Percentiles rank a stretch among this genome's conserved stretches.
Evolutionary conservation across 2,329 filamentous ascomycete species (phyloP).

Genomic region (Penicillium capsulatum): DNA sequence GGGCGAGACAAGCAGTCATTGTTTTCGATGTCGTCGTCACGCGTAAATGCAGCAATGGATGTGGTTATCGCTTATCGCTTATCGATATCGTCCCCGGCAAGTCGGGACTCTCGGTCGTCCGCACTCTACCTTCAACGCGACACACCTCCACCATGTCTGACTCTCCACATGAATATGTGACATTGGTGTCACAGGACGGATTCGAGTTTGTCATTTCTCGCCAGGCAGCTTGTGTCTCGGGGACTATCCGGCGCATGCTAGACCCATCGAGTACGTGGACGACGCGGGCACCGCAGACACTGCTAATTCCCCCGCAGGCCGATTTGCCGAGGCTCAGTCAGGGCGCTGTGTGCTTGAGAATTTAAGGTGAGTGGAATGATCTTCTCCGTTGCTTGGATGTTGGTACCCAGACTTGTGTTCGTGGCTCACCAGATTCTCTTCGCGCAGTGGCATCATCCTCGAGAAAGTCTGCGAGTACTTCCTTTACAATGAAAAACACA

Average conservation of each 20-base stretch:
- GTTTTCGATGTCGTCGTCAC: background rate
- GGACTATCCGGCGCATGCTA: conserved; percentile 60
- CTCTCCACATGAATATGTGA: conserved; percentile 53
- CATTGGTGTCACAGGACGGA: conserved; percentile 60
- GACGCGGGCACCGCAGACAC: background rate
- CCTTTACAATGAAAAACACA: conserved; percentile 64
- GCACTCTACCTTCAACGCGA: background rate
- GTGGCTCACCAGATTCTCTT: conserved; percentile 3
- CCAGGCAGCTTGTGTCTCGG: conserved; percentile 57
- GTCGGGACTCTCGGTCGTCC: background rate
- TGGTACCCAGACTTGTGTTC: no score
- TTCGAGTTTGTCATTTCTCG: conserved; percentile 62
- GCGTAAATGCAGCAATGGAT: background rate
- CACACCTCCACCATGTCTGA: conserved; percentile 11
- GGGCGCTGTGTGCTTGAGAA: conserved; percentile 58
- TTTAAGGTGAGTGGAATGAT: conserved; percentile 49
- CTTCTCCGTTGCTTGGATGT: background rate
- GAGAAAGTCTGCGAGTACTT: conserved; percentile 69
- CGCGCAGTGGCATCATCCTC: conserved; percentile 54
- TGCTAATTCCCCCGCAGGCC: conserved; percentile 41
- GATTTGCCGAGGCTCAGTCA: conserved; percentile 57
- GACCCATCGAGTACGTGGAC: conserved; percentile 55
- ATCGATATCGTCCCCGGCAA: background rate
- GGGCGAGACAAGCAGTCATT: background rate
- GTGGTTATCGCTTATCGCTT: conserved; percentile 3